Evolutionary conservation across 2,329 filamentous ascomycete genomes (phyloP).

Genomic region (Diaporthe citri): DNA sequence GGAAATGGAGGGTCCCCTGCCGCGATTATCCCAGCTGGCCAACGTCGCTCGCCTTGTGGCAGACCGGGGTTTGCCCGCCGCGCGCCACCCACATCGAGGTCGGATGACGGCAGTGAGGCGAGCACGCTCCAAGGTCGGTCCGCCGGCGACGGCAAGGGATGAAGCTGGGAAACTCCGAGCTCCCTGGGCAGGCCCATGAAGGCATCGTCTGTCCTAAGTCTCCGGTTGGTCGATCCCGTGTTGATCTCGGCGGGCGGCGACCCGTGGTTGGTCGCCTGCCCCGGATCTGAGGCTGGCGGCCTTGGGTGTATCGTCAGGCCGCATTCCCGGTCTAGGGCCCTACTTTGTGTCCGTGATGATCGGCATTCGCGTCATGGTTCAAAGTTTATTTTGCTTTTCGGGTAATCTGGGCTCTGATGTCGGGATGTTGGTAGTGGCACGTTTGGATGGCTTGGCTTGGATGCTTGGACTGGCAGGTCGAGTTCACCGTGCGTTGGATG

Average conservation of each 20-base stretch:
- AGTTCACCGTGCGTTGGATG: not conserved
- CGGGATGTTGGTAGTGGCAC: not conserved
- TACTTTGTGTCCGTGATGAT: not conserved
- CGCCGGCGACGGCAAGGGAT: not conserved
- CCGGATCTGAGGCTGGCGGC: conserved; percentile 14
- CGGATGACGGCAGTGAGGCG: conserved; percentile 32
- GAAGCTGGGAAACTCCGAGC: conserved; percentile 15
- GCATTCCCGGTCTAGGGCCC: conserved; percentile 16
- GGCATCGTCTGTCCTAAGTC: not conserved
- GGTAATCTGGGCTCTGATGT: not conserved
- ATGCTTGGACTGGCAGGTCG: not conserved
- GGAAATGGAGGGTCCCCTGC: not conserved
- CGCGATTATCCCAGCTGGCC: conserved; percentile 1
- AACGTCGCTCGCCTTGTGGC: conserved; percentile 13
- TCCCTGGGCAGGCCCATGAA: not conserved
- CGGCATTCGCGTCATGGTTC: conserved; percentile 31
- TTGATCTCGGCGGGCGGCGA: not conserved
- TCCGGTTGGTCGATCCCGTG: conserved; percentile 10
- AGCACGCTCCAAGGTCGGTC: not conserved
- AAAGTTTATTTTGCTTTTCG: conserved; percentile 23
- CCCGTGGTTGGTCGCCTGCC: conserved; percentile 14
- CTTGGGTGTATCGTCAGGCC: not conserved
- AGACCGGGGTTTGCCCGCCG: conserved; percentile 14
- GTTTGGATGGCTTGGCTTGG: not conserved
- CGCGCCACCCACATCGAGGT: not conserved